Conservation (phyloP, 169 alveolate species). For the Toxoplasma gondii region DNA sequence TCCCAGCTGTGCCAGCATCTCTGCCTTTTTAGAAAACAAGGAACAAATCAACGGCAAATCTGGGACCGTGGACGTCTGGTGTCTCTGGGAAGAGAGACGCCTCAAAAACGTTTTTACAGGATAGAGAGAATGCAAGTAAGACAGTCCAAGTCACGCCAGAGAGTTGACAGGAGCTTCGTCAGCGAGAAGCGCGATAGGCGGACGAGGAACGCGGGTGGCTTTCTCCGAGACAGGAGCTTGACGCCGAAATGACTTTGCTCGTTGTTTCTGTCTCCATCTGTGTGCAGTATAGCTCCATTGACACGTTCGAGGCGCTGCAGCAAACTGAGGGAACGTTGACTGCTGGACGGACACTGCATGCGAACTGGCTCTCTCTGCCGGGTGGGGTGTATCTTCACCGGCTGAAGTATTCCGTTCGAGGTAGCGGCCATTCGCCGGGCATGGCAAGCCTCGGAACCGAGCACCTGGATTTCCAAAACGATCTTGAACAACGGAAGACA, state of each 20-base stretch:
- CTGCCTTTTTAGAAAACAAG: not conserved
- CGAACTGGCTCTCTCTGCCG: constrained; percentile 32
- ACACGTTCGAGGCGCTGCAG: constrained; percentile 2
- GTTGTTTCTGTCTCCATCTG: not conserved
- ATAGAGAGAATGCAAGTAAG: too few species aligned
- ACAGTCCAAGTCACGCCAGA: too few species aligned
- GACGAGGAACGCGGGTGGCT: too few species aligned
- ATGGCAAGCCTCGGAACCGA: not conserved
- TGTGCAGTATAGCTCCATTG: constrained; percentile 43
- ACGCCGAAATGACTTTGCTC: too few species aligned
- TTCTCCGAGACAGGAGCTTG: too few species aligned
- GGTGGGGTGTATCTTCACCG: constrained; percentile 31
- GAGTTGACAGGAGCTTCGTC: too few species aligned
- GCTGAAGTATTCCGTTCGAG: not conserved
- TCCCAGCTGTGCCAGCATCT: too few species aligned
- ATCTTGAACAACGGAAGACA: not conserved
- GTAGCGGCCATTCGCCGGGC: not conserved
- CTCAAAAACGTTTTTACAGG: too few species aligned
- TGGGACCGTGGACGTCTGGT: too few species aligned
- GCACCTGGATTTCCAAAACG: not conserved
- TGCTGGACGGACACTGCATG: not conserved
- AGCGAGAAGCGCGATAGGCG: too few species aligned
- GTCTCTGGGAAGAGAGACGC: too few species aligned
- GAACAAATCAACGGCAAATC: too few species aligned
- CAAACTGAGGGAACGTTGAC: constrained; percentile 9